Conservation (phyloP, 192 early-diverging fungal species). For the Coemansia aciculifera region DNA sequence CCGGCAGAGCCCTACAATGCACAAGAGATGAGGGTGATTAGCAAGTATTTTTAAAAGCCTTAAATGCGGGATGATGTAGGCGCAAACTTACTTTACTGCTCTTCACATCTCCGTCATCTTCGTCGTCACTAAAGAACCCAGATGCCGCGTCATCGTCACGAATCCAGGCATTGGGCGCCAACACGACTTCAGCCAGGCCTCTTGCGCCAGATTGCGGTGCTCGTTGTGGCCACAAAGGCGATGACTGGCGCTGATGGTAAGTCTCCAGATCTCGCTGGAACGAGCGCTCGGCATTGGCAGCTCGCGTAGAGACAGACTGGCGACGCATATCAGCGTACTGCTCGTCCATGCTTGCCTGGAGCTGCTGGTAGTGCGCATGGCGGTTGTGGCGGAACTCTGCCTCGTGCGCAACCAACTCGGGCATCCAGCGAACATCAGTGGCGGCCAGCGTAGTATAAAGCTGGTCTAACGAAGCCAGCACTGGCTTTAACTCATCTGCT, state of each 20-base stretch:
- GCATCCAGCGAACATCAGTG: constrained; percentile 8
- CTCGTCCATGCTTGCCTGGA: constrained; percentile 47
- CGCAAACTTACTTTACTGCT: not conserved
- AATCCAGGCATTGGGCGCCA: constrained; percentile 24
- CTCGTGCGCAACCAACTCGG: constrained; percentile 33
- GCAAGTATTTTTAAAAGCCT: not conserved
- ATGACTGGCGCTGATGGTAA: constrained; percentile 27
- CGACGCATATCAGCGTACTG: constrained; percentile 40
- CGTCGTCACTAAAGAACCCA: constrained; percentile 30
- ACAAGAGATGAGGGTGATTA: not conserved
- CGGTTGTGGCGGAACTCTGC: constrained; percentile 30
- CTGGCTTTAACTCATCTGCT: constrained; percentile 21
- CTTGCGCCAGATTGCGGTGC: not conserved
- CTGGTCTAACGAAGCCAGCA: constrained; percentile 20
- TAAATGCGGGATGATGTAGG: not conserved
- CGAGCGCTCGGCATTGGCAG: constrained; percentile 31
- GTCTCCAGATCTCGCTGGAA: constrained; percentile 49
- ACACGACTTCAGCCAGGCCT: constrained; percentile 20
- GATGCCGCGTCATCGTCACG: not conserved
- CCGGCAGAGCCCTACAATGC: not conserved
- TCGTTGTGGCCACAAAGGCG: not conserved
- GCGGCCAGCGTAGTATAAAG: constrained; percentile 33
- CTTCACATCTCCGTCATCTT: constrained; percentile 1
- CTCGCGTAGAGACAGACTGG: constrained; percentile 30
- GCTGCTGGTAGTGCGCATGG: constrained; percentile 37